phyloP scores from a whole-genome alignment of 1,139 yeast genomes.

The Scheffersomyces segobiensis region DNA sequence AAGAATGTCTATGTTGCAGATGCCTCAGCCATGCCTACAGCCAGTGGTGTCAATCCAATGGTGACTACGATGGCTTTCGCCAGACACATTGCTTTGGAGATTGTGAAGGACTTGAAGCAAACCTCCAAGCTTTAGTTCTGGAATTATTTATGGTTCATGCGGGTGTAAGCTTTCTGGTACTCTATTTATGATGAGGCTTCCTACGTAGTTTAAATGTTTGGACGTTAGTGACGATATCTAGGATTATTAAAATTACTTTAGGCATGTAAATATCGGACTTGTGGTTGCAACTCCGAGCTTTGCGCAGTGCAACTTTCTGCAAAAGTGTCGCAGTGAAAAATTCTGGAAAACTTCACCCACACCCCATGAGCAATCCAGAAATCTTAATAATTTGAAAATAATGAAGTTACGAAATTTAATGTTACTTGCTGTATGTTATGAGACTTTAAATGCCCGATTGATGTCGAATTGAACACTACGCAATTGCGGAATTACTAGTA shows the following conservation, averaged over 20 bases:
- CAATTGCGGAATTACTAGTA: neutral
- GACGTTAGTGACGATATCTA: neutral
- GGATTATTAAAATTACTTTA: neutral
- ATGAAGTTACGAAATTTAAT: too few relatives aligned
- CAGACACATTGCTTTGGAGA: conserved; percentile 35
- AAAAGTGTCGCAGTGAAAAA: neutral
- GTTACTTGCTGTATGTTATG: neutral
- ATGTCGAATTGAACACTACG: neutral
- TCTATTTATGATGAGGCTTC: neutral
- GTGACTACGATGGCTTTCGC: conserved; percentile 44
- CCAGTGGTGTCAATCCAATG: conserved; percentile 64
- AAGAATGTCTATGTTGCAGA: conserved; percentile 57
- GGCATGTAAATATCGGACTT: neutral
- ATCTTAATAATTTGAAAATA: too few relatives aligned
- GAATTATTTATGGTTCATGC: neutral
- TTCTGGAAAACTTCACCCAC: neutral
- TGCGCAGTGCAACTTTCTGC: neutral
- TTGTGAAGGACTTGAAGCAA: conserved; percentile 36
- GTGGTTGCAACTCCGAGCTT: neutral
- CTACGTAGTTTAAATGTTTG: neutral
- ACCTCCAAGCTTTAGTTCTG: conserved; percentile 27
- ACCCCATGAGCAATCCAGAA: neutral
- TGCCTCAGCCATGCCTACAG: conserved; percentile 58
- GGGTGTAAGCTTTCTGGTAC: neutral
- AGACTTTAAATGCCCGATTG: too few relatives aligned